phyloP scores from a whole-genome alignment of 805 yeast genomes.

The Cyberlindnera misumaiensis region DNA sequence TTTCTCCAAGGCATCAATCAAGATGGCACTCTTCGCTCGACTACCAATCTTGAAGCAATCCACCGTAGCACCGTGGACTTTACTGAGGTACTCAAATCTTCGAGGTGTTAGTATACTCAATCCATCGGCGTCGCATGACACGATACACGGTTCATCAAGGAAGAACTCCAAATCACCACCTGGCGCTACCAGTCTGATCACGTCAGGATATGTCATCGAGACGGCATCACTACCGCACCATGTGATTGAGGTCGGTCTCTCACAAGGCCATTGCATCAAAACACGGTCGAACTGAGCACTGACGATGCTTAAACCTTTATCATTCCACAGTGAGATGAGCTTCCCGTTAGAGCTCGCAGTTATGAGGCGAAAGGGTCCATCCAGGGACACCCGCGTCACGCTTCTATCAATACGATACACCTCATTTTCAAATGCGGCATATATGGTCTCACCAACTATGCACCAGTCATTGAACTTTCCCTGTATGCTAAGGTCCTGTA shows the following conservation, averaged over 20 bases:
- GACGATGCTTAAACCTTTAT: slow-evolving; percentile 6
- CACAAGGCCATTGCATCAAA: slow-evolving; percentile 8
- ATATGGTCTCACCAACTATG: slow-evolving; percentile 1
- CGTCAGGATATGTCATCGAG: slow-evolving; percentile 52
- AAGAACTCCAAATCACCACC: slow-evolving; percentile 49
- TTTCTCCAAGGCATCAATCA: slow-evolving; percentile 71
- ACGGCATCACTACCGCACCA: slow-evolving; percentile 92
- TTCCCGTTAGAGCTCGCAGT: slow-evolving; percentile 7
- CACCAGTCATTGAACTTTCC: slow-evolving; percentile 12
- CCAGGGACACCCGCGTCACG: slow-evolving; percentile 3
- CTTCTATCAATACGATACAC: slow-evolving; percentile 5
- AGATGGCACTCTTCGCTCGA: slow-evolving; percentile 70
- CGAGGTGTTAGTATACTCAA: slow-evolving; percentile 50
- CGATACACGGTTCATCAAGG: slow-evolving; percentile 29
- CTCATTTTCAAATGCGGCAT: slow-evolving; percentile 4
- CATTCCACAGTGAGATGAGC: slow-evolving; percentile 9
- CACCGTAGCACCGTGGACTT: slow-evolving; percentile 51
- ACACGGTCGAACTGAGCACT: slow-evolving; percentile 5
- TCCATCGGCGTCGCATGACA: slow-evolving; percentile 61
- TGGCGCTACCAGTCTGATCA: slow-evolving; percentile 66
- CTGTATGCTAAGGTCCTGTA: slow-evolving; percentile 1
- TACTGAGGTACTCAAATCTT: slow-evolving; percentile 53
- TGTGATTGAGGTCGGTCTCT: slow-evolving; percentile 26
- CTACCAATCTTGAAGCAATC: slow-evolving; percentile 80
- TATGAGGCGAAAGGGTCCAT: slow-evolving; percentile 12